A percentile compares a stretch with the other conserved stretches of the same genome.
phyloP scores from a whole-genome alignment of 257 asterid species.

The Petrea volubilis region DNA sequence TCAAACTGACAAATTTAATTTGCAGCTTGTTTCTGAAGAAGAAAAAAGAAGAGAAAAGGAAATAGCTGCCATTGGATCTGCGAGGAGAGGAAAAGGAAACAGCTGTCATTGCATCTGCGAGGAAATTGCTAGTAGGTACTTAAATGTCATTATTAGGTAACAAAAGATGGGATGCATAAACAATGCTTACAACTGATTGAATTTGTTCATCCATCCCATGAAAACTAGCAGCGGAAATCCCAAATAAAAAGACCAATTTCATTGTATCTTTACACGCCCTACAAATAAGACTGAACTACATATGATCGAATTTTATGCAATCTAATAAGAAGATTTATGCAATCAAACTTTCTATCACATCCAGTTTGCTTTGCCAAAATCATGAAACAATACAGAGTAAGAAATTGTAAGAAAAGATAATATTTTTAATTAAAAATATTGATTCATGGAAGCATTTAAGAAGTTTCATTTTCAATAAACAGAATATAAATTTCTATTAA shows the following conservation, averaged over 20 bases:
- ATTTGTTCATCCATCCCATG: background rate
- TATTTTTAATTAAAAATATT: background rate
- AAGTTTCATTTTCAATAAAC: too few relatives aligned
- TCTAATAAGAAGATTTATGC: background rate
- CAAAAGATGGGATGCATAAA: background rate
- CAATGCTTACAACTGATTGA: background rate
- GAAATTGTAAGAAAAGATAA: background rate
- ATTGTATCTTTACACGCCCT: background rate
- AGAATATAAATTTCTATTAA: too few relatives aligned
- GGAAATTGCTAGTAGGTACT: too few relatives aligned
- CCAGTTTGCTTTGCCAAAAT: background rate
- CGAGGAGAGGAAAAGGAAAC: background rate
- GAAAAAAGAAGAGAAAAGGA: background rate
- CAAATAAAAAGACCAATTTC: background rate
- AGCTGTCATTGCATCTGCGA: too few relatives aligned
- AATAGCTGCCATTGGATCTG: background rate
- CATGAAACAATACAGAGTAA: background rate
- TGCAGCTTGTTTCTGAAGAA: too few relatives aligned
- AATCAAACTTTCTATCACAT: background rate
- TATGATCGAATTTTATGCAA: background rate
- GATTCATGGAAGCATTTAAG: background rate
- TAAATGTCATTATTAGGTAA: background rate
- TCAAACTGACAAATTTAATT: background rate
- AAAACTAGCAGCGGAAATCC: background rate
- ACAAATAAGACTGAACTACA: background rate